Evolutionary conservation across 192 early-diverging fungal species (phyloP).

Genomic region (Piromyces finnis): DNA sequence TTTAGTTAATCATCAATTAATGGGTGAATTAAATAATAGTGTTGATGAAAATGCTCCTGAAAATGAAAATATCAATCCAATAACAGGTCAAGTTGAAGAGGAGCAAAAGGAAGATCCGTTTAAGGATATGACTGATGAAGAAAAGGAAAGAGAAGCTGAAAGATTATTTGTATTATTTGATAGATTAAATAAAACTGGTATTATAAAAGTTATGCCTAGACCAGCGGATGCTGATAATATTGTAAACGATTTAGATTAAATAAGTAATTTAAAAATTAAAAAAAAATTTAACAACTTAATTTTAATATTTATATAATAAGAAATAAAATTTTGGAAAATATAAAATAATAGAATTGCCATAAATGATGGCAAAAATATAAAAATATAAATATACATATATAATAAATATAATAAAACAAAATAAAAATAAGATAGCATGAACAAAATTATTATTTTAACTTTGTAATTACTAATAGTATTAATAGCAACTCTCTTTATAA

Average conservation of each 20-base stretch:
- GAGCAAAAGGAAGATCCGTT: slow-evolving; percentile 21
- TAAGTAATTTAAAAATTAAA: neutral
- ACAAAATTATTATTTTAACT: too few species aligned
- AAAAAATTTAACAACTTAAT: too few species aligned
- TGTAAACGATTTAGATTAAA: neutral
- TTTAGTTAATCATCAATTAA: slow-evolving; percentile 35
- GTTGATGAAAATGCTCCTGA: slow-evolving; percentile 4
- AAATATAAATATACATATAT: too few species aligned
- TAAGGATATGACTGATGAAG: slow-evolving; percentile 83
- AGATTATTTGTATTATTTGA: slow-evolving; percentile 87
- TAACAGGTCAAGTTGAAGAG: slow-evolving; percentile 57
- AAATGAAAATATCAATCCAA: slow-evolving; percentile 50
- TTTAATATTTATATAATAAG: too few species aligned
- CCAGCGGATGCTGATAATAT: neutral
- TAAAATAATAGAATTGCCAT: too few species aligned
- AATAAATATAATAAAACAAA: too few species aligned
- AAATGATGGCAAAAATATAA: too few species aligned
- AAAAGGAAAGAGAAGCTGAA: slow-evolving; percentile 89
- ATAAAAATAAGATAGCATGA: too few species aligned
- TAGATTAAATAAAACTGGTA: slow-evolving; percentile 72
- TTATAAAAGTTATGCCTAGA: slow-evolving; percentile 43
- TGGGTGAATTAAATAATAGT: neutral
- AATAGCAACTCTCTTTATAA: too few species aligned
- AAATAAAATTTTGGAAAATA: too few species aligned
- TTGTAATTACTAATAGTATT: too few species aligned